A percentile compares a stretch with the other conserved stretches of the same genome.
phyloP scores from a whole-genome alignment of 129 eudicot species.

The Erigeron canadensis region DNA sequence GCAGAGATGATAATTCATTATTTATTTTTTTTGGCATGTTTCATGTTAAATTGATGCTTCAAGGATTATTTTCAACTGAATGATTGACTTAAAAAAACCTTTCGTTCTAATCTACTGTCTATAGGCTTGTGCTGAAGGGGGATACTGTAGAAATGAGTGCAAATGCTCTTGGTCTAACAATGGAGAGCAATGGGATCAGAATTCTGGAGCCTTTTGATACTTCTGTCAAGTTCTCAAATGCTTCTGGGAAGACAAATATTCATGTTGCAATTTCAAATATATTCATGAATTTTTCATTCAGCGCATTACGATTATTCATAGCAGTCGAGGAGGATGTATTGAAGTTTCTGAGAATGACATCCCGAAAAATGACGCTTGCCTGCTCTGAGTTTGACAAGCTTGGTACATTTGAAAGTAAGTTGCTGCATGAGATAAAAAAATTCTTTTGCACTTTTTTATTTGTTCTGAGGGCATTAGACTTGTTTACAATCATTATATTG shows the following conservation, averaged over 20 bases:
- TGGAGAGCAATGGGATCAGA: constrained; percentile 97
- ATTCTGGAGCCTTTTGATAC: constrained; percentile 98
- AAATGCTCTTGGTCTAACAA: constrained; percentile 79
- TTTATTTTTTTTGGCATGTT: background rate
- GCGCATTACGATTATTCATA: constrained; percentile 74
- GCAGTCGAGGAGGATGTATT: constrained; percentile 94
- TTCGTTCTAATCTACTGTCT: constrained; percentile 35
- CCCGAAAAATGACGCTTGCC: constrained; percentile 72
- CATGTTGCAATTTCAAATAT: constrained; percentile 79
- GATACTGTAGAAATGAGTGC: constrained; percentile 81
- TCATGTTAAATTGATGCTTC: constrained; percentile 15
- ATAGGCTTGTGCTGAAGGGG: constrained; percentile 82
- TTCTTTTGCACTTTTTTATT: background rate
- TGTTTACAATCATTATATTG: background rate
- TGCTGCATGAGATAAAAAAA: constrained; percentile 9
- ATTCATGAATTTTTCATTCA: constrained; percentile 96
- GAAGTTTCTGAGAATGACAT: constrained; percentile 75
- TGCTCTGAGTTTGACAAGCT: constrained; percentile 95
- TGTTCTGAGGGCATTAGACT: background rate
- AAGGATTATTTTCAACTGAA: background rate
- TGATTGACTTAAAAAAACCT: constrained; percentile 17
- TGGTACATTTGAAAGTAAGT: constrained; percentile 72
- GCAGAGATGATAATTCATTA: background rate
- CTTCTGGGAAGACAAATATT: constrained; percentile 83
- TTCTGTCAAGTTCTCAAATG: constrained; percentile 65